Evolutionary conservation across 306 rosid genomes (phyloP), one percentile per base, ranked within the genome.

Genomic region (Gillenia trifoliata): DNA sequence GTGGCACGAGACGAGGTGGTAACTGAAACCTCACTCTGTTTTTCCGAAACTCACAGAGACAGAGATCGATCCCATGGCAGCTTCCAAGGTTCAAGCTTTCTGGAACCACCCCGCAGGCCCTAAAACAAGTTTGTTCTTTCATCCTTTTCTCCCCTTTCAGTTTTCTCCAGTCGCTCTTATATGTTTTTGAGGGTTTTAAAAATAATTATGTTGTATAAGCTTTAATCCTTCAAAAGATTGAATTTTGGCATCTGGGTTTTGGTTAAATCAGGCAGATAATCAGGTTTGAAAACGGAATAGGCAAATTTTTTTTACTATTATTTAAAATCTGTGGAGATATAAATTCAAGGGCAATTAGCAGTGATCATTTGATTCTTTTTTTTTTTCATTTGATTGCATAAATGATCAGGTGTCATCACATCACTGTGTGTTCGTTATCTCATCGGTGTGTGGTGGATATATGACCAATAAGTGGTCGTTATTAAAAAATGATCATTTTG

Each of bases 31-130:
- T 41, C 41, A 26, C 13, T 30, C 56, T 29, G 26, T 11, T 16
- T 69, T 19, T 12, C 43, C 20, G 30, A 8, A 29, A 22, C 19
- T 6, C 43, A 67, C 41, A 20, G 19, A 56, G 64, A 75, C 50
- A 33, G 55, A 34, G n/a, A 2, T 5, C 9, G 33, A 29, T 36
- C 30, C 17, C 45, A 75, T 75, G 73, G 66, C 73, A 75, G 34
- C 79, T 36, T 28, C 73, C 12, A 76, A 76, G 79, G 28, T 76
- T 25, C 79, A 55, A 41, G 73, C 73, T 62, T 40, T 76, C 34
- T 76, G 68, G 79, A 76, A 67, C 74, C 79, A 66, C 28, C 73
- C 79, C 4, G 79, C 79, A 19, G 79, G 79, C 54, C 79, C 79
- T 34, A 76, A 66, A 67, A 76, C 79, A 12, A 76, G 79, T 76